phyloP scores from a whole-genome alignment of 306 rosid genomes.

The Luffa acutangula region DNA sequence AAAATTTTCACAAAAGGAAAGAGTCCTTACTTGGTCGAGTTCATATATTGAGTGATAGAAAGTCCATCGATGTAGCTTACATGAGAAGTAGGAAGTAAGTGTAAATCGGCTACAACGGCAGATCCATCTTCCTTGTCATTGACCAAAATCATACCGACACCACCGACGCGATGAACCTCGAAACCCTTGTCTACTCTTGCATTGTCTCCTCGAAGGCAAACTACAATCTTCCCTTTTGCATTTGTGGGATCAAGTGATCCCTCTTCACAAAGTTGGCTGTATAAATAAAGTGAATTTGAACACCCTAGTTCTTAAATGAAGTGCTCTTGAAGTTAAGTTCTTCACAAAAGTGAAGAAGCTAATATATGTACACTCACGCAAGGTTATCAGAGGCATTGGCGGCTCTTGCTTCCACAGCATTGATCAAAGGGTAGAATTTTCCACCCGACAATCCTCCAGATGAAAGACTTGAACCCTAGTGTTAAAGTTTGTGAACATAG shows the following conservation, averaged over 20 bases:
- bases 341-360: background rate
- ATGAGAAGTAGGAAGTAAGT: background rate
- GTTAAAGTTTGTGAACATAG: no score
- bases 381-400: background rate
- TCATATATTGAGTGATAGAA: background rate
- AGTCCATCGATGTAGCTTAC: background rate
- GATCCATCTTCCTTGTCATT: background rate
- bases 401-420: background rate
- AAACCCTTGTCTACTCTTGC: background rate
- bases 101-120: background rate
- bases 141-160: background rate
- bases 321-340: background rate
- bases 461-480: background rate
- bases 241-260: background rate
- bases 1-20: background rate
- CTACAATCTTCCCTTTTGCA: background rate
- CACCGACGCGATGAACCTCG: background rate
- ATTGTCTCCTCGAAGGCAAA: background rate
- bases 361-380: background rate
- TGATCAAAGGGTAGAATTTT: background rate
- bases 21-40: background rate
- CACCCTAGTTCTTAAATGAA: background rate
- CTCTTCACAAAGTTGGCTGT: background rate
- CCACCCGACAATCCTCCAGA: background rate
- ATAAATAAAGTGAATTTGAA: background rate